Conservation (phyloP, 345 rosid species). For the Laguncularia racemosa region DNA sequence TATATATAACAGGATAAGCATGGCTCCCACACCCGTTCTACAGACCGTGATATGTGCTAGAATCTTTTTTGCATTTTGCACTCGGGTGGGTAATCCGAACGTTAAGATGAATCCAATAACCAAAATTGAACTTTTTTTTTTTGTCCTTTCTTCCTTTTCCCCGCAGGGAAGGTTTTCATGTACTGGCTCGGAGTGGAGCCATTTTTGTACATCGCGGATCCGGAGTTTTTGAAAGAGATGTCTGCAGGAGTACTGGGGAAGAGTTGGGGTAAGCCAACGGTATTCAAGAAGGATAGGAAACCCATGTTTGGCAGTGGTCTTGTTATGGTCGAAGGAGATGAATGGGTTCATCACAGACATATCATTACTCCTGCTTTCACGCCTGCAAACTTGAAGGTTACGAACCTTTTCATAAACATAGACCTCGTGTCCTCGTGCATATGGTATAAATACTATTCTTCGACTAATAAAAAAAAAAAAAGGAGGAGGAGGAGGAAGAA, state of each 20-base stretch:
- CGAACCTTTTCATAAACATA: not conserved
- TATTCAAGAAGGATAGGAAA: conserved; percentile 72
- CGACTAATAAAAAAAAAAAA: not conserved
- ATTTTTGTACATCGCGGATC: conserved; percentile 80
- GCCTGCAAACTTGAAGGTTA: conserved; percentile 71
- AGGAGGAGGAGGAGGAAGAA: too few relatives aligned
- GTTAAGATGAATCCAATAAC: too few relatives aligned
- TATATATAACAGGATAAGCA: too few relatives aligned
- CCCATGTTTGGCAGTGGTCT: conserved; percentile 94
- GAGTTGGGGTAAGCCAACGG: conserved; percentile 89
- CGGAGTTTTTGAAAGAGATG: conserved; percentile 72
- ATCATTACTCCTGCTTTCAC: conserved; percentile 82
- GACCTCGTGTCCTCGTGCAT: too few relatives aligned
- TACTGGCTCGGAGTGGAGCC: conserved; percentile 98
- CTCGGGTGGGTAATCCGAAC: not conserved
- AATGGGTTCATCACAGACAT: conserved; percentile 90
- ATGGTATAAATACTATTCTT: too few relatives aligned
- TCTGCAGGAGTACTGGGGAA: conserved; percentile 78
- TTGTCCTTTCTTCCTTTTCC: too few relatives aligned
- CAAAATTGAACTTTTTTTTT: not conserved
- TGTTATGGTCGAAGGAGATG: conserved; percentile 85
- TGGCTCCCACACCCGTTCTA: too few relatives aligned
- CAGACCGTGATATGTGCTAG: too few relatives aligned
- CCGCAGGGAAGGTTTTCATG: conserved; percentile 77
- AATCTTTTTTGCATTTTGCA: too few relatives aligned